A percentile compares a stretch with the other conserved stretches of the same genome.
phyloP scores from a whole-genome alignment of 352 stramenopile species.

The Globisporangium yorkense region DNA sequence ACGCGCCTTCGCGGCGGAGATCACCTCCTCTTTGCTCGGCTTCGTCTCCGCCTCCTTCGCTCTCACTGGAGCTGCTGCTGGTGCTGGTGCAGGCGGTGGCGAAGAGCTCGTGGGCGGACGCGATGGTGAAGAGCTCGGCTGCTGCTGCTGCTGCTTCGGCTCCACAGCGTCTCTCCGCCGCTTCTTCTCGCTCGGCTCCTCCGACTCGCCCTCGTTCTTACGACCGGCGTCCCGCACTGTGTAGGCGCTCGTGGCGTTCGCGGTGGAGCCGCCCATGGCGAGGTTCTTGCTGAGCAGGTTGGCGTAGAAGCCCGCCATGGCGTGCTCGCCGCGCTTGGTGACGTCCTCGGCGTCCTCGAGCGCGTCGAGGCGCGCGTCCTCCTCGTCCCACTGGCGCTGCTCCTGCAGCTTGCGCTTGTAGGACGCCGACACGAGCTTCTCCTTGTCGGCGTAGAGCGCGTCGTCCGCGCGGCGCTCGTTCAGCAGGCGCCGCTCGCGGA shows the following conservation, averaged over 20 bases:
- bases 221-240: conserved; percentile 30
- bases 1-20: conserved; percentile 68
- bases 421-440: conserved; percentile 88
- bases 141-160: too few relatives aligned
- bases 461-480: conserved; percentile 85
- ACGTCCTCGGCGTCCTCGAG: conserved; percentile 71
- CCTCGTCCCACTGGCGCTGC: conserved; percentile 82
- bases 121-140: not conserved
- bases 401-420: conserved; percentile 92
- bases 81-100: not conserved
- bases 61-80: not conserved
- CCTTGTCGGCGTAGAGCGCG: conserved; percentile 77
- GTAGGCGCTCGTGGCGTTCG: conserved; percentile 76
- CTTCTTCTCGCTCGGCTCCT: conserved; percentile 16
- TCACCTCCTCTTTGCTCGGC: conserved; percentile 63
- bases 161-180: conserved; percentile 8
- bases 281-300: conserved; percentile 92
- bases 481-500: conserved; percentile 78
- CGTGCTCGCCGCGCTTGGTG: conserved; percentile 59
- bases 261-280: conserved; percentile 77
- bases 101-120: not conserved
- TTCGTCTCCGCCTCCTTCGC: conserved; percentile 11
- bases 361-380: conserved; percentile 59
- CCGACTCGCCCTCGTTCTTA: not conserved
- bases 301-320: conserved; percentile 87